Evolutionary conservation across 202 grass and related monocot species (phyloP), one percentile per base, ranked within the genome.

Genomic region (Saccharum hybrid): DNA sequence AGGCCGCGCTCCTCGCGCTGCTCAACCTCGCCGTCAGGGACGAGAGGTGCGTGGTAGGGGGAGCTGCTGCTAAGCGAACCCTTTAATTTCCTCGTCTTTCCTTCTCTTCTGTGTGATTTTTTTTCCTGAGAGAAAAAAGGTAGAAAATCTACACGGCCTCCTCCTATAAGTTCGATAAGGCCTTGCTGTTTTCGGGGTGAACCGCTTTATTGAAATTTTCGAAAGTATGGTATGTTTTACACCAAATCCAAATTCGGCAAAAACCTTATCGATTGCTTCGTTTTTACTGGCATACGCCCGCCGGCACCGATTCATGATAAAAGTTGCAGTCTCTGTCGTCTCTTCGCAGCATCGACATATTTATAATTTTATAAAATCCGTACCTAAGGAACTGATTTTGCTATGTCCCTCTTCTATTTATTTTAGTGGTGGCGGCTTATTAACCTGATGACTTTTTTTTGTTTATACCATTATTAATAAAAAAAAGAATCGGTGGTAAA

Each of bases 21-120:
- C 91, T 99, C 74, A 99, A 99, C 89, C 96, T 99, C 70, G 96
- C 96, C 71, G 93, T 99, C 86, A 78, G 77, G 59, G 93, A 99
- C 82, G 88, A 99, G 77, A 96, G 93, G 96, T 98, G 42, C 45
- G 67, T 48, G 0, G 34, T 36, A 0, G 34, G 34, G 34, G 0
- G 34, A 36, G 34, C 34, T 4, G 33, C 33, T 4, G 5, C 56
- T 30, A 9, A 40, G 4, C 9, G 18, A 10, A 59, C n/a, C 33
- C 74, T 49, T 41, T n/a, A n/a, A n/a, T 49, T 41, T 76, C 52
- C 42, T 39, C 31, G 21, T 23, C 34, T 11, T 8, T 10, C 6
- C 2, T 15, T 0, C 22, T 60, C 26, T n/a, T 70, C 33, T 72
- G 26, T 14, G 5, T 18, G 23, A 36, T 75, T n/a, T n/a, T n/a